These are phyloP conservation scores for Alternaria arbusti DNA, from an alignment of 2,329 filamentous ascomycete genomes.

Conservation along the genomic window DNA sequence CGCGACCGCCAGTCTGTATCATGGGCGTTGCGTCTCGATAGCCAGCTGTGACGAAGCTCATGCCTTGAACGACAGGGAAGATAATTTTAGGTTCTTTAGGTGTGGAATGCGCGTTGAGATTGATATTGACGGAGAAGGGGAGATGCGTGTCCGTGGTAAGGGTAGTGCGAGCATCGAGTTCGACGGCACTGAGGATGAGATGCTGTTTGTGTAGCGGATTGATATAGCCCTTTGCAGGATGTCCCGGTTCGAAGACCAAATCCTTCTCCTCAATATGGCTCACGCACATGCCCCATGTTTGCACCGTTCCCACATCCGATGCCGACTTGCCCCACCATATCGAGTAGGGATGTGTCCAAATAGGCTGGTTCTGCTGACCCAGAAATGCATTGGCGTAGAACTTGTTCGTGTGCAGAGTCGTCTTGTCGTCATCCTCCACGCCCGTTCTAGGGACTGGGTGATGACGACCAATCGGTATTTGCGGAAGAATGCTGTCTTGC, in stretches of 20 bases:
- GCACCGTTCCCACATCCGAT: slow-evolving; percentile 68
- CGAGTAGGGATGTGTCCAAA: slow-evolving; percentile 72
- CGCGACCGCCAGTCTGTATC: slow-evolving; percentile 72
- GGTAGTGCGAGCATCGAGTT: slow-evolving; percentile 68
- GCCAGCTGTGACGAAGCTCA: slow-evolving; percentile 81
- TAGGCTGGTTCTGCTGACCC: slow-evolving; percentile 69
- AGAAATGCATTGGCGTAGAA: slow-evolving; percentile 77
- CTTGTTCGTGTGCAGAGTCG: slow-evolving; percentile 74
- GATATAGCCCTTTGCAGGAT: slow-evolving; percentile 61
- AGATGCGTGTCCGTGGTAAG: slow-evolving; percentile 61
- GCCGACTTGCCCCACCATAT: slow-evolving; percentile 52
- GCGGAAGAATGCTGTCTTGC: slow-evolving; percentile 48
- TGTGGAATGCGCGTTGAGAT: slow-evolving; percentile 62
- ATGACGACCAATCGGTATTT: slow-evolving; percentile 47
- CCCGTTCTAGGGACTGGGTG: slow-evolving; percentile 52
- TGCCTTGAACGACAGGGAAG: slow-evolving; percentile 87
- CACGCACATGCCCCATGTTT: slow-evolving; percentile 14
- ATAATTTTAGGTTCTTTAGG: slow-evolving; percentile 67
- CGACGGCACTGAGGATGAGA: slow-evolving; percentile 77
- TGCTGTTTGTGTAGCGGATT: slow-evolving; percentile 81
- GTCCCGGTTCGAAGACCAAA: slow-evolving; percentile 66
- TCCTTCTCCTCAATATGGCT: slow-evolving; percentile 71
- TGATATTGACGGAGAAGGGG: slow-evolving; percentile 69
- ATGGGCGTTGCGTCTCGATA: slow-evolving; percentile 75
- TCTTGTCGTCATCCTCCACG: slow-evolving; percentile 47